These are phyloP conservation scores for Stramenopiles sp. DNA, from an alignment of 352 stramenopile genomes.

Conservation along the genomic window DNA sequence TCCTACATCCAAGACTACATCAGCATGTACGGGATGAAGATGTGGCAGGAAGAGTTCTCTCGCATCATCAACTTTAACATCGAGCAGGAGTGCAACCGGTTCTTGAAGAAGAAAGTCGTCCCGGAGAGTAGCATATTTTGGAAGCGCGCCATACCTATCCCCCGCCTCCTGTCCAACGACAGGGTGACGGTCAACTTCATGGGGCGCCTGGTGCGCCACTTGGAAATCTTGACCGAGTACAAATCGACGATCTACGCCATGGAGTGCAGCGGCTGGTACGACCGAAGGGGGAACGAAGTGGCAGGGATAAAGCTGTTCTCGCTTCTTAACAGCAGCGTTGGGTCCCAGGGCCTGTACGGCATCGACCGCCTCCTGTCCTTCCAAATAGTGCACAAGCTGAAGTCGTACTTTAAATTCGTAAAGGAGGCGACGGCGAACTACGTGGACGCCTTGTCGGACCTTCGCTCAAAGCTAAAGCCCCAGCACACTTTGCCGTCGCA, in stretches of 20 bases:
- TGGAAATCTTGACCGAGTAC: slow-evolving; percentile 73
- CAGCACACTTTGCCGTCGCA: slow-evolving; percentile 57
- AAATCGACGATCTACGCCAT: slow-evolving; percentile 68
- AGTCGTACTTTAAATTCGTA: slow-evolving; percentile 80
- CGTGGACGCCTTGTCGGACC: slow-evolving; percentile 57
- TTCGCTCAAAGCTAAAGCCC: slow-evolving; percentile 50
- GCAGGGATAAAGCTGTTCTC: slow-evolving; percentile 64
- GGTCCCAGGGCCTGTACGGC: slow-evolving; percentile 61
- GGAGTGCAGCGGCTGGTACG: slow-evolving; percentile 75
- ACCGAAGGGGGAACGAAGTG: slow-evolving; percentile 48
- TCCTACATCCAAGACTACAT: slow-evolving; percentile 90
- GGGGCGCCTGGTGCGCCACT: slow-evolving; percentile 63
- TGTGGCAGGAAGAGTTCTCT: slow-evolving; percentile 81
- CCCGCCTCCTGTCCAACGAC: slow-evolving; percentile 44
- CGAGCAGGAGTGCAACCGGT: slow-evolving; percentile 83
- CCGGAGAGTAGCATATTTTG: slow-evolving; percentile 66
- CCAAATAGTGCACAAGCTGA: slow-evolving; percentile 59
- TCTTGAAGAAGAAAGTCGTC: slow-evolving; percentile 78
- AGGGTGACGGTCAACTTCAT: slow-evolving; percentile 43
- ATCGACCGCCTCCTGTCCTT: slow-evolving; percentile 75
- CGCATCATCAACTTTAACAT: slow-evolving; percentile 85
- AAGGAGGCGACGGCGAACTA: slow-evolving; percentile 59
- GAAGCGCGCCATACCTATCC: slow-evolving; percentile 69
- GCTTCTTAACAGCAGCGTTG: slow-evolving; percentile 65
- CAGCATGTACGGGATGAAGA: slow-evolving; percentile 71